A percentile compares a stretch with the other conserved stretches of the same genome.
These are phyloP conservation scores for Blepharisma japonicum DNA, from an alignment of 73 alveolate species.

Conservation along the genomic window DNA sequence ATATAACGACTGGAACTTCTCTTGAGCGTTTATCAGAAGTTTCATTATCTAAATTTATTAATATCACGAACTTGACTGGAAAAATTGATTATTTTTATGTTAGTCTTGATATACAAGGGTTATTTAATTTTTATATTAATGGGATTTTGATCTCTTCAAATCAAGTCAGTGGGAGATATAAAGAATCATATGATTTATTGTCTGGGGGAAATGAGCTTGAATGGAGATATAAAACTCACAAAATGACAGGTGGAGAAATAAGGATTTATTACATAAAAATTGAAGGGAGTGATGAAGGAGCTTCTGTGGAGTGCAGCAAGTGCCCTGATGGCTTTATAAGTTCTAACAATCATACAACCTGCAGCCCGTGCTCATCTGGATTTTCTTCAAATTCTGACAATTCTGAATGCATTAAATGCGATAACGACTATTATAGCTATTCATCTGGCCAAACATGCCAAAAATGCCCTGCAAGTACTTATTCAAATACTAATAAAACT, in stretches of 20 bases:
- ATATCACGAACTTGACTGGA: neutral
- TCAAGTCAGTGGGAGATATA: neutral
- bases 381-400: neutral
- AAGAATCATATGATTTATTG: neutral
- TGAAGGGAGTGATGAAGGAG: neutral
- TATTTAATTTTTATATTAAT: neutral
- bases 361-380: neutral
- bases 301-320: neutral
- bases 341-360: neutral
- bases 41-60: neutral
- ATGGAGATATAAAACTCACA: neutral
- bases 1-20: neutral
- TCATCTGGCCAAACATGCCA: neutral
- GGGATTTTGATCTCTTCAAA: neutral
- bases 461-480: neutral
- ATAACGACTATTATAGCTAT: neutral
- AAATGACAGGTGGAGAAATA: neutral
- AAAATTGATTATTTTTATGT: neutral
- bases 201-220: neutral
- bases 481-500: neutral
- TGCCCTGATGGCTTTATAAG: neutral
- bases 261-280: neutral
- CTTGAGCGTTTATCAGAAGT: neutral
- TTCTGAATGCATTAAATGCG: neutral
- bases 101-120: neutral